Evolutionary conservation across 2,329 filamentous ascomycete genomes (phyloP), one percentile per base, ranked within the genome.

Genomic region (Teratosphaeria viscida): DNA sequence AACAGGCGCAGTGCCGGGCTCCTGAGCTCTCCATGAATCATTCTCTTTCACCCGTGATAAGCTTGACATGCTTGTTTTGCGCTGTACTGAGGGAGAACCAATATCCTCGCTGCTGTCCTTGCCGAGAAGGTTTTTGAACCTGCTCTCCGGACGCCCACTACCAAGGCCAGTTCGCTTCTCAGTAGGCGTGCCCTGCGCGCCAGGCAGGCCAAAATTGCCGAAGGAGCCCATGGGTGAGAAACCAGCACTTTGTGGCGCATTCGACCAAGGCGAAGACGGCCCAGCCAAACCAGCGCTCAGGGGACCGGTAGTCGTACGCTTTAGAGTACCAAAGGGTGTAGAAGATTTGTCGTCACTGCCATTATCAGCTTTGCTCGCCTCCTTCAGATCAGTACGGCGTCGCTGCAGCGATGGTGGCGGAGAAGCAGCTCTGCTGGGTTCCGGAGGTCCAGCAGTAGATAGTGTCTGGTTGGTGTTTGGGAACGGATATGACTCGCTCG

Each of bases 181-280:
- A 3, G 81, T 77, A 7, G 79, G 75, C 34, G 84, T 78, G 32
- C 61, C 60, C 37, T 81, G 79, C 34, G 78, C 76, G 2, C 71
- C 74, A 12, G 76, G 77, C 57, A 95, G 74, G n/a, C 88, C 86
- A 73, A 97, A 97, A 68, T 86, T 94, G 11, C 92, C 92, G 74
- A 99, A 99, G 26, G 86, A 86, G 37, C 92, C 91, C 79, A 92
- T 88, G 1, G 85, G 84, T 6, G 86, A 82, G 66, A 89, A 84
- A 12, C 84, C 82, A 52, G 86, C 81, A 56, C 79, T 79, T 58
- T 83, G 82, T 26, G 83, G 80, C 23, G 82, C 80, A 34, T 81
- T 75, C 26, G 81, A 78, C 82, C 83, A 87, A 8, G 83, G 81
- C 14, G 82, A 84, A 47, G 76, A 73, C 14, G 79, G 73, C 27